These are phyloP conservation scores for Capsicum chinense DNA, from an alignment of 257 asterid genomes.

Conservation along the genomic window DNA sequence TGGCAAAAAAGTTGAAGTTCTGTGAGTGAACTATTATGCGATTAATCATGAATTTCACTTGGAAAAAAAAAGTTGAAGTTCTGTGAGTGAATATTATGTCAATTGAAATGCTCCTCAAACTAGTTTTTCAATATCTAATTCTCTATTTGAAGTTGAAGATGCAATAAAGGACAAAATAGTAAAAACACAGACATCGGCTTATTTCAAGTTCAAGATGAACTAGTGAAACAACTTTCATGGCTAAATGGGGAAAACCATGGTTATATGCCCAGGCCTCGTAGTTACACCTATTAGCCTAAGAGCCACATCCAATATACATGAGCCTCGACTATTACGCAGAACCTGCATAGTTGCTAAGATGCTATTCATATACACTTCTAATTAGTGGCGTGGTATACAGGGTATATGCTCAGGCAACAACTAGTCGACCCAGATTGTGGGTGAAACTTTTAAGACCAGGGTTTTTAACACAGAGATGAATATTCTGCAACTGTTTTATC, in stretches of 20 bases:
- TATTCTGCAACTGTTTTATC: neutral
- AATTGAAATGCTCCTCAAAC: conserved; percentile 2
- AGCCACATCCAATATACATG: neutral
- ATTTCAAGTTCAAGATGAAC: neutral
- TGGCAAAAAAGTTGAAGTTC: neutral
- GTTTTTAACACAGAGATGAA: neutral
- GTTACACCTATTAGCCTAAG: neutral
- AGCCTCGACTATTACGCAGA: neutral
- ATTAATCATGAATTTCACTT: neutral
- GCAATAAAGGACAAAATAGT: conserved; percentile 2
- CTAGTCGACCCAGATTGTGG: neutral
- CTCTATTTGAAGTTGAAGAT: conserved; percentile 4
- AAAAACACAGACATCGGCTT: neutral
- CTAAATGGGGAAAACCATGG: neutral
- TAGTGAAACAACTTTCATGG: neutral
- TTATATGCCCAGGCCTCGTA: neutral
- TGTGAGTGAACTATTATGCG: neutral
- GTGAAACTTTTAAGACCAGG: conserved; percentile 4
- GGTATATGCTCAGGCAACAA: neutral
- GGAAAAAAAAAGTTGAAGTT: neutral
- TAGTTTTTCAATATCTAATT: neutral
- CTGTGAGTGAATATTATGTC: neutral
- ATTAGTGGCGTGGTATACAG: neutral
- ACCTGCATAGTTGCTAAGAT: conserved; percentile 21
- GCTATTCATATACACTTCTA: neutral